These are phyloP conservation scores for Peronosclerospora sorghi DNA, from an alignment of 352 stramenopile species.

Conservation along the genomic window DNA sequence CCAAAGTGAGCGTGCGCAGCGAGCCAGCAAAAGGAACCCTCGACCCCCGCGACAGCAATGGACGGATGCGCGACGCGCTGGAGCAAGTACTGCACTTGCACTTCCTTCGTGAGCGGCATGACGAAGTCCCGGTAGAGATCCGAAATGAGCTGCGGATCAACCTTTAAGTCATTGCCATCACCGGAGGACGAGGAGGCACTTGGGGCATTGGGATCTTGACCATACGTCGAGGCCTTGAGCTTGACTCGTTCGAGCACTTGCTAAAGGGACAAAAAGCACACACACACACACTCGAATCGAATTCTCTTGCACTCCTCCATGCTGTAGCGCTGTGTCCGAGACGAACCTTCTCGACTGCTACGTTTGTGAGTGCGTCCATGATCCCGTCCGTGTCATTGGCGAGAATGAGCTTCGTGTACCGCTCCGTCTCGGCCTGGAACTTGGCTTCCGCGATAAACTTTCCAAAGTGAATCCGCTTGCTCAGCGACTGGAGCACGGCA, in stretches of 20 bases:
- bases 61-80: conserved; percentile 69
- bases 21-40: conserved; percentile 72
- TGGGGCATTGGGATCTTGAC: conserved; percentile 61
- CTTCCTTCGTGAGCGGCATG: conserved; percentile 98
- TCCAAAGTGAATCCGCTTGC: conserved; percentile 95
- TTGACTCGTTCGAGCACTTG: conserved; percentile 88
- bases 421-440: conserved; percentile 86
- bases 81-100: conserved; percentile 91
- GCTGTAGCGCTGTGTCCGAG: neutral
- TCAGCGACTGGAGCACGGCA: conserved; percentile 90
- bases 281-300: neutral
- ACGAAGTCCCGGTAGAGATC: conserved; percentile 96
- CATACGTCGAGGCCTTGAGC: conserved; percentile 95
- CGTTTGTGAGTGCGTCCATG: conserved; percentile 93
- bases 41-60: conserved; percentile 52
- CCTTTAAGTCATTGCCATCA: conserved; percentile 76
- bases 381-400: conserved; percentile 91
- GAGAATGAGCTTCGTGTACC: conserved; percentile 88
- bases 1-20: conserved; percentile 59
- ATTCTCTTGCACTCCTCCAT: neutral
- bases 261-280: conserved; percentile 13
- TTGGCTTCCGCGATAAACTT: conserved; percentile 99
- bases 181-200: no score
- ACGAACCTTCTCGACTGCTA: conserved; percentile 84
- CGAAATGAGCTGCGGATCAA: conserved; percentile 94